Percentiles rank a stretch among this genome's conserved stretches.
Evolutionary conservation across 2,329 filamentous ascomycete species (phyloP).

Genomic region (Arthrobotrys sinensis): DNA sequence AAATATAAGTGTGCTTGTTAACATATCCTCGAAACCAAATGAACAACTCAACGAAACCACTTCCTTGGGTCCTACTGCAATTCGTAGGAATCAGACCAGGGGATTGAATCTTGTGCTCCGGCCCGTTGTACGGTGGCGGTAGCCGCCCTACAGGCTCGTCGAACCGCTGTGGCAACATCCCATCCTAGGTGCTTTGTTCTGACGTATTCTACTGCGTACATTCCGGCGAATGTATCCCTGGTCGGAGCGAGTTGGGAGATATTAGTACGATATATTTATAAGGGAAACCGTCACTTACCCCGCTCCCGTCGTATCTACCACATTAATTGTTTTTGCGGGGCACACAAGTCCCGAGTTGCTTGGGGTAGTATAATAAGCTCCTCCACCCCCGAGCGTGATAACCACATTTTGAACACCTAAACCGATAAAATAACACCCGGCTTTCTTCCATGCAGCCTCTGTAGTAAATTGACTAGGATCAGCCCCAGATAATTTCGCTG

Average conservation of each 20-base stretch:
- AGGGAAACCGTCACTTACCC: not conserved
- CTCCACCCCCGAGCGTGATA: not conserved
- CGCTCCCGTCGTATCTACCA: conserved; percentile 1
- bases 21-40: too few species aligned
- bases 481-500: not conserved
- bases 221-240: conserved; percentile 15
- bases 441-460: not conserved
- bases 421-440: not conserved
- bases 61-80: too few species aligned
- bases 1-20: too few species aligned
- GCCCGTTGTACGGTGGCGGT: not conserved
- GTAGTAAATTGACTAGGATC: not conserved
- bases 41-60: too few species aligned
- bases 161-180: not conserved
- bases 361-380: conserved; percentile 1
- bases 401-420: not conserved
- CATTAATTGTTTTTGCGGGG: not conserved
- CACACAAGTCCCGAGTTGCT: not conserved
- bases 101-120: not conserved
- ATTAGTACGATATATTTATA: not conserved
- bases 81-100: not conserved
- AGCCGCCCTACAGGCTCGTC: not conserved
- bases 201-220: not conserved
- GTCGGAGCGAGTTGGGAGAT: not conserved
- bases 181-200: conserved; percentile 5